Evolutionary conservation across 2,329 filamentous ascomycete genomes (phyloP).

Genomic region (Westerdykella ornata): DNA sequence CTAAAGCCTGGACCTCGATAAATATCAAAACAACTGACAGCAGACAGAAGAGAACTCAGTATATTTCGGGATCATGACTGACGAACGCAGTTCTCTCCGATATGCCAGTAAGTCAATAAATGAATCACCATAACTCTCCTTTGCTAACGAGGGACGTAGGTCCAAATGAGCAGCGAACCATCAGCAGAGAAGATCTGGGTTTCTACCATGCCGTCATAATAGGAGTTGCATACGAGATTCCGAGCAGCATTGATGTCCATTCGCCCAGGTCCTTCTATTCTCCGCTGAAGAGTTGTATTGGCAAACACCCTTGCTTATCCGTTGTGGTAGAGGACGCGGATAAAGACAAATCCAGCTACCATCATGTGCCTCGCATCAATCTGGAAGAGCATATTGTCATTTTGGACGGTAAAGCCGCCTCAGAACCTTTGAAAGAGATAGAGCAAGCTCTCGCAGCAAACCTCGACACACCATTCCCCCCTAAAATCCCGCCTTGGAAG

Average conservation of each 20-base stretch:
- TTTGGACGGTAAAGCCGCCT: not conserved
- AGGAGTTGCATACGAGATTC: conserved; percentile 5
- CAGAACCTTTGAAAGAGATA: not conserved
- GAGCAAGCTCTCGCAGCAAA: conserved; percentile 4
- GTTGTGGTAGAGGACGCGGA: conserved; percentile 33
- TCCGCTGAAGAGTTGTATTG: conserved; percentile 36
- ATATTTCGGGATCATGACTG: too few relatives aligned
- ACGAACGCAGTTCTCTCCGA: too few relatives aligned
- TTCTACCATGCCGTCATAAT: conserved; percentile 11
- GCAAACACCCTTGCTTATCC: conserved; percentile 35
- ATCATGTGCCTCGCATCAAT: conserved; percentile 28
- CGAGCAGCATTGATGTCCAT: not conserved
- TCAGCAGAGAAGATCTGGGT: conserved; percentile 11
- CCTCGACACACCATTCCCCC: conserved; percentile 18
- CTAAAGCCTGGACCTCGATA: too few relatives aligned
- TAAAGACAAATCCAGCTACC: conserved; percentile 36
- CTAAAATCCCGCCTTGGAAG: conserved; percentile 39
- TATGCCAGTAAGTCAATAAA: too few relatives aligned
- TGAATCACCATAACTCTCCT: not conserved
- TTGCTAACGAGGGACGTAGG: conserved; percentile 1
- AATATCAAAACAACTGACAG: too few relatives aligned
- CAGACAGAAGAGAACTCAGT: too few relatives aligned
- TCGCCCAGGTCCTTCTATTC: conserved; percentile 4
- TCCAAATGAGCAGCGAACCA: conserved; percentile 10
- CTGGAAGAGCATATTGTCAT: conserved; percentile 39